A percentile compares a stretch with the other conserved stretches of the same genome.
phyloP scores from a whole-genome alignment of 805 yeast species.

The Lachancea sp. region DNA sequence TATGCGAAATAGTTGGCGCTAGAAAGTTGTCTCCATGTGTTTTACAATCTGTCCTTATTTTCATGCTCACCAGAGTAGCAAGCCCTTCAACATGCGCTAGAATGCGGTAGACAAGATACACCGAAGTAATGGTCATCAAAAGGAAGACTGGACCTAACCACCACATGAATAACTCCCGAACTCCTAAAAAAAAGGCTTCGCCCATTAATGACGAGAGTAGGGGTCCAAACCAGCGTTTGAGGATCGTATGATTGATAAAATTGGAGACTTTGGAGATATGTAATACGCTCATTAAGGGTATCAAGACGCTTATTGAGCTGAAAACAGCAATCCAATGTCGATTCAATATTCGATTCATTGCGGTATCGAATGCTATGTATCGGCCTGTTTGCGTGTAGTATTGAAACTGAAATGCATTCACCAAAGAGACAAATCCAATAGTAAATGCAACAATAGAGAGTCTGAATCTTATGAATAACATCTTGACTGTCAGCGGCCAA shows the following conservation, averaged over 20 bases:
- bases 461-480: conserved; percentile 71
- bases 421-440: conserved; percentile 47
- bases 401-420: conserved; percentile 49
- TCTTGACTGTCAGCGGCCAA: conserved; percentile 46
- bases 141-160: conserved; percentile 53
- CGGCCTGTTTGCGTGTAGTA: conserved; percentile 34
- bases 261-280: conserved; percentile 40
- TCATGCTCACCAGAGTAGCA: not conserved
- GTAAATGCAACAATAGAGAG: conserved; percentile 68
- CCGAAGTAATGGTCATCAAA: conserved; percentile 21
- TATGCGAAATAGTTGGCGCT: not conserved
- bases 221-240: conserved; percentile 40
- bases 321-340: conserved; percentile 24
- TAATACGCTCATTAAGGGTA: conserved; percentile 32
- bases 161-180: conserved; percentile 50
- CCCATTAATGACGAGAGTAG: conserved; percentile 34
- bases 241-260: conserved; percentile 38
- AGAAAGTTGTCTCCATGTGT: not conserved
- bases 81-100: conserved; percentile 4
- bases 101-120: conserved; percentile 8
- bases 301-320: conserved; percentile 25
- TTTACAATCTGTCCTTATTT: not conserved
- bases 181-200: conserved; percentile 62
- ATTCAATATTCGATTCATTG: conserved; percentile 36
- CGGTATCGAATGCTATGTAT: conserved; percentile 42